Percentiles rank a stretch among this genome's conserved stretches.
These are phyloP conservation scores for Pisolithus tinctorius DNA, from an alignment of 768 basidiomycete species.

Conservation along the genomic window DNA sequence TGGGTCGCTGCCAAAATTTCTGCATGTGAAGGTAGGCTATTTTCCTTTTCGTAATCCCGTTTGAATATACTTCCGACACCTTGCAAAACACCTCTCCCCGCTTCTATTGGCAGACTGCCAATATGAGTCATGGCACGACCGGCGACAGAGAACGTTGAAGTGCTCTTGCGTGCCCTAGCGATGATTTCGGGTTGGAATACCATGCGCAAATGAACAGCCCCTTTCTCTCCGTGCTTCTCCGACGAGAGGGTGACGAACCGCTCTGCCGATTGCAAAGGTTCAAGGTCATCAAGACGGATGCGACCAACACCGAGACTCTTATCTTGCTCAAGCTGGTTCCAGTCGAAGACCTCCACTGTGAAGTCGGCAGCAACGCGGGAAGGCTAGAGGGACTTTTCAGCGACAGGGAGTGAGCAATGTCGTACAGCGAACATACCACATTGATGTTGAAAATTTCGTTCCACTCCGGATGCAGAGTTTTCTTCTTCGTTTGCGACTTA, in stretches of 20 bases:
- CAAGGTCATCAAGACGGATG: slow-evolving; percentile 66
- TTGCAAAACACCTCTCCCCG: slow-evolving; percentile 73
- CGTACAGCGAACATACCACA: slow-evolving; percentile 49
- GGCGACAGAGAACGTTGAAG: slow-evolving; percentile 81
- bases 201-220: slow-evolving; percentile 60
- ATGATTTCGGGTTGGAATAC: slow-evolving; percentile 90
- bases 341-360: slow-evolving; percentile 77
- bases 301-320: slow-evolving; percentile 71
- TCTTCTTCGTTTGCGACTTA: slow-evolving; percentile 91
- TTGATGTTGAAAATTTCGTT: slow-evolving; percentile 60
- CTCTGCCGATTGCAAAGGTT: slow-evolving; percentile 70
- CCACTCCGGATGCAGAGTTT: slow-evolving; percentile 82
- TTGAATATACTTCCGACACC: slow-evolving; percentile 77
- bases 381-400: slow-evolving; percentile 37
- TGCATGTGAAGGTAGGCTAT: slow-evolving; percentile 15
- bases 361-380: slow-evolving; percentile 81
- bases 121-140: slow-evolving; percentile 86
- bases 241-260: slow-evolving; percentile 47
- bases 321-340: slow-evolving; percentile 86
- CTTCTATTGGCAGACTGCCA: slow-evolving; percentile 68
- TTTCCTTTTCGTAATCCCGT: slow-evolving; percentile 31
- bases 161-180: slow-evolving; percentile 75
- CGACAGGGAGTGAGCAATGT: not conserved
- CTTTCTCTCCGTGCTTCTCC: slow-evolving; percentile 66
- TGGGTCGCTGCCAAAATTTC: slow-evolving; percentile 29